Percentiles rank a stretch among this genome's conserved stretches.
Conservation (phyloP, 148 eudicot species). For the Camellia japonica region DNA sequence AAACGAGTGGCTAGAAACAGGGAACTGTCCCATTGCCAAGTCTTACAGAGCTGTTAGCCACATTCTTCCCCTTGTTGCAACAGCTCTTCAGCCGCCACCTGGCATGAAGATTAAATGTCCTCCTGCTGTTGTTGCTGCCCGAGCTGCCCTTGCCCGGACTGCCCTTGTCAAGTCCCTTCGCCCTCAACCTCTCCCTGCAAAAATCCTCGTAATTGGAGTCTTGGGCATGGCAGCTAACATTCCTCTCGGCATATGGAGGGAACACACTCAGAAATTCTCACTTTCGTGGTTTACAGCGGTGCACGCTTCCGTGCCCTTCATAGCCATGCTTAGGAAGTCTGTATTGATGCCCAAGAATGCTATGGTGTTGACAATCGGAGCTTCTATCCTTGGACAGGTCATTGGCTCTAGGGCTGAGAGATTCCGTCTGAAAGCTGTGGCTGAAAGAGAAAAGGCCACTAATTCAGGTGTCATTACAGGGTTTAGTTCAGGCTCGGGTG, state of each 20-base stretch:
- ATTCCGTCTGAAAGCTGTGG: slow-evolving; percentile 43
- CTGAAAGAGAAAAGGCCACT: slow-evolving; percentile 29
- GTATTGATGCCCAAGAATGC: slow-evolving; percentile 79
- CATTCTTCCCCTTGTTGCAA: slow-evolving; percentile 70
- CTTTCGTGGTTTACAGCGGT: slow-evolving; percentile 74
- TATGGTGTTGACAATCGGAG: slow-evolving; percentile 77
- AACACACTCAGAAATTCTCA: slow-evolving; percentile 73
- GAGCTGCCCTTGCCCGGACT: slow-evolving; percentile 81
- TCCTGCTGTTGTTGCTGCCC: slow-evolving; percentile 66
- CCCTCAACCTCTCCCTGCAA: slow-evolving; percentile 68
- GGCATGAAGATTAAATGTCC: slow-evolving; percentile 69
- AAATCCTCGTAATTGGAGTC: slow-evolving; percentile 56
- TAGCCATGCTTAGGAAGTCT: slow-evolving; percentile 84
- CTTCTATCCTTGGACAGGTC: slow-evolving; percentile 72
- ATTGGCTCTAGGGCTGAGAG: slow-evolving; percentile 84
- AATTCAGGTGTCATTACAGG: slow-evolving; percentile 11
- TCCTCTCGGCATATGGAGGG: slow-evolving; percentile 79
- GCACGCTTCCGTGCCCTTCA: slow-evolving; percentile 83
- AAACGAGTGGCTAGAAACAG: slow-evolving; percentile 65
- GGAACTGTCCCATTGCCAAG: slow-evolving; percentile 81
- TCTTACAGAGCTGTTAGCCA: slow-evolving; percentile 66
- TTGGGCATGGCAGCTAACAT: slow-evolving; percentile 75
- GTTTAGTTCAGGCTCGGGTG: slow-evolving; percentile 15
- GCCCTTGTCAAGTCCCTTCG: slow-evolving; percentile 61
- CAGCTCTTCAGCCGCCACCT: slow-evolving; percentile 65